Evolutionary conservation across 345 rosid genomes (phyloP), one percentile per base, ranked within the genome.

Genomic region (Pseudoturritis turrita): DNA sequence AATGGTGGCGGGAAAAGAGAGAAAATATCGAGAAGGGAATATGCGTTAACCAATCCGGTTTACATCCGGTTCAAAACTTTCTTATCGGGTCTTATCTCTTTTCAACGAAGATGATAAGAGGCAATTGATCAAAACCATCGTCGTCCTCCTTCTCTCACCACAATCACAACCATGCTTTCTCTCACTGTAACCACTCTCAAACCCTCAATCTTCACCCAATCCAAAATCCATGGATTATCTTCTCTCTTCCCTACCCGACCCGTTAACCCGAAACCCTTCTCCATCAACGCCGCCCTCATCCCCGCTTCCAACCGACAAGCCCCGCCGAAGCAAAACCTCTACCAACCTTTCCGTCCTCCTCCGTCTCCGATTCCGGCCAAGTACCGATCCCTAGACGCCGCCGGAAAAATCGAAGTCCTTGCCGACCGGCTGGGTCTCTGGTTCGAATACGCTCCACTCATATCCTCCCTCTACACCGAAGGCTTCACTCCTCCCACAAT

Each of bases 321-420:
- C 67, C 62, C 51, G 6, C 7, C 76, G 2, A 62, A 76, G 39
- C 85, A 72, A 37, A 78, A 83, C 29, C 75, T 83, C 26, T 94
- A 91, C 72, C 98, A 90, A 52, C 96, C 98, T 10, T 94, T 91
- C 80, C 81, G 90, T 23, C 98, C 98, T 17, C 97, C 98, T 0
- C 91, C 95, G 2, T 81, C 97, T 19, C 91, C 91, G n/a, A 59
- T 94, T 9, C 98, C 98, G 9, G 11, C 84, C 1, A 41, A 88
- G 7, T 91, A 72, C 86, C 81, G 83, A 44, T 70, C 87, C 28
- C 95, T 94, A 47, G 98, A 91, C 81, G 7, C 72, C 57, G 73
- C 83, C 60, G 77, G 71, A 10, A 91, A 89, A 67, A 76, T 94
- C 71, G 90, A 91, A 14, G 78, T 88, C 79, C 92, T 94, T 62